Percentiles rank a stretch among this genome's conserved stretches.
Evolutionary conservation across 306 rosid species (phyloP).

Genomic region (Cucumis cinereus): DNA sequence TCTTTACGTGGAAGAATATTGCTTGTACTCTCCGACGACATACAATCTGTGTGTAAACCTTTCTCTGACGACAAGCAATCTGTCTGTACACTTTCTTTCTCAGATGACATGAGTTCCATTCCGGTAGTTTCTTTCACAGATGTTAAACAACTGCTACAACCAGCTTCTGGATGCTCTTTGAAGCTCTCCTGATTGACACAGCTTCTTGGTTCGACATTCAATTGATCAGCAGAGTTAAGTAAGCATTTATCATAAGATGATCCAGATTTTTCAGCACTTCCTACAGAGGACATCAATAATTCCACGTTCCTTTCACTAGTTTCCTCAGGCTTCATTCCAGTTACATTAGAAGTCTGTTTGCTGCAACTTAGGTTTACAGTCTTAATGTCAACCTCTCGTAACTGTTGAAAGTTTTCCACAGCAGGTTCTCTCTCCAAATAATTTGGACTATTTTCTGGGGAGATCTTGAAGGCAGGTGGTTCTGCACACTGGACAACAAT

Average conservation of each 20-base stretch:
- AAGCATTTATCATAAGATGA: constrained; percentile 29
- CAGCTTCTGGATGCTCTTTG: constrained; percentile 5
- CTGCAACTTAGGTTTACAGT: constrained; percentile 8
- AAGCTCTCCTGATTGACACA: constrained; percentile 18
- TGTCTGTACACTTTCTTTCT: background rate
- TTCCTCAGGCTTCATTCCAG: constrained; percentile 19
- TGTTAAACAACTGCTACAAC: background rate
- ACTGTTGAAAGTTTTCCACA: constrained; percentile 10
- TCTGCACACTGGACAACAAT: constrained; percentile 21
- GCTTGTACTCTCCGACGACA: constrained; percentile 16
- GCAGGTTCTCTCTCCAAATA: constrained; percentile 24
- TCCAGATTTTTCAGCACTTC: constrained; percentile 22
- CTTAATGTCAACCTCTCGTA: constrained; percentile 25
- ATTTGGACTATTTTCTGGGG: constrained; percentile 25
- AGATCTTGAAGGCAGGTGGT: constrained; percentile 25
- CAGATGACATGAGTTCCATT: background rate
- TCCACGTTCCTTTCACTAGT: constrained; percentile 19
- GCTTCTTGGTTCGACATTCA: constrained; percentile 23
- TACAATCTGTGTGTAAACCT: constrained; percentile 8
- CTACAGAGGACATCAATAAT: constrained; percentile 16
- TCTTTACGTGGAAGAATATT: constrained; percentile 14
- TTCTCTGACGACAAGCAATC: background rate
- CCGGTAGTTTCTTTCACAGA: background rate
- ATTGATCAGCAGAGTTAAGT: constrained; percentile 16
- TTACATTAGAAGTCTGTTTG: constrained; percentile 16